These are phyloP conservation scores for Comarum palustre DNA, from an alignment of 306 rosid species.

Conservation along the genomic window DNA sequence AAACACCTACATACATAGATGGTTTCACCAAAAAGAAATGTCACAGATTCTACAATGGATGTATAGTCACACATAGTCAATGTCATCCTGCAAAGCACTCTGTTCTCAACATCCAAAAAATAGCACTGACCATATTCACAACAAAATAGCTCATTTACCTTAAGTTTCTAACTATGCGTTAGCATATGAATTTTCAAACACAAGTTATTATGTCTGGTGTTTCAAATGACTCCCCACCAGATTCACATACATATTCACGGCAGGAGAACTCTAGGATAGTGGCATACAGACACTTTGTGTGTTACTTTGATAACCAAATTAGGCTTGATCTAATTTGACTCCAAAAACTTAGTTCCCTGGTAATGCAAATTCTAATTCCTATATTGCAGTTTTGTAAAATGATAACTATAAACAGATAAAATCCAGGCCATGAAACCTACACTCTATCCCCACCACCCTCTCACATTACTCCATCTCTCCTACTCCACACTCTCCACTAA, in stretches of 20 bases:
- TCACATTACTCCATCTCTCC: not conserved
- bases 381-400: not conserved
- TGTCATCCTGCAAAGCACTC: not conserved
- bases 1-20: not conserved
- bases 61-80: not conserved
- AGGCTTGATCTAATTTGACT: not conserved
- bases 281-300: not conserved
- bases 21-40: not conserved
- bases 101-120: constrained; percentile 1
- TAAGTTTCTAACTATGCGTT: not conserved
- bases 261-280: not conserved
- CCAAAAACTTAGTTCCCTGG: not conserved
- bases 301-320: not conserved
- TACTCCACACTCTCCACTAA: not conserved
- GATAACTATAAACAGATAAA: not conserved
- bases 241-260: not conserved
- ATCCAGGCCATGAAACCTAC: not conserved
- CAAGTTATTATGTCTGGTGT: not conserved
- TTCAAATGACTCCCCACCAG: not conserved
- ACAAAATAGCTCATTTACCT: not conserved
- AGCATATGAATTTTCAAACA: not conserved
- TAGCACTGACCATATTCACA: not conserved
- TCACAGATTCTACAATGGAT: not conserved
- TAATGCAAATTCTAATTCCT: not conserved
- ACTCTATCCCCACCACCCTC: not conserved